Conservation (phyloP, 805 yeast genomes). For the Naumovozyma dairenensis region DNA sequence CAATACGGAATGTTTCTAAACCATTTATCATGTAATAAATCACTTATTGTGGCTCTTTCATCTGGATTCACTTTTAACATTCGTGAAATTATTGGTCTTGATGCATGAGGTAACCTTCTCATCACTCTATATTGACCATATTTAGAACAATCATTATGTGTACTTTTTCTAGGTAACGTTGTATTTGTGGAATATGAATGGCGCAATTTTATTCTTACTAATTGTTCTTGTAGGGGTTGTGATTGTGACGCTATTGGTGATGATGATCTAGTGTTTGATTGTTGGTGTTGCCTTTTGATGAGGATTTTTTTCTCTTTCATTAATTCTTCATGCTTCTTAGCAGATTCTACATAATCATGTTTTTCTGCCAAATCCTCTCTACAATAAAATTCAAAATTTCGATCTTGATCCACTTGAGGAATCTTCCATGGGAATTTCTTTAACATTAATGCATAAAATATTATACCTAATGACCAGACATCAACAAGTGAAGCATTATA, state of each 20-base stretch:
- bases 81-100: constrained; percentile 61
- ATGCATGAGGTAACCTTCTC: constrained; percentile 72
- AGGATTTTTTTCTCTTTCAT: constrained; percentile 35
- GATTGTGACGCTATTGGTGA: background rate
- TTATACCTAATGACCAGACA: constrained; percentile 77
- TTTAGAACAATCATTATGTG: constrained; percentile 40
- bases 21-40: constrained; percentile 63
- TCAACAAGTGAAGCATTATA: constrained; percentile 74
- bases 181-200: background rate
- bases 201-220: background rate
- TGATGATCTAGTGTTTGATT: background rate
- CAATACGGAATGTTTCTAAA: constrained; percentile 51
- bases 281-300: constrained; percentile 5
- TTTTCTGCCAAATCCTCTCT: constrained; percentile 54
- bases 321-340: constrained; percentile 56
- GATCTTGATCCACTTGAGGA: constrained; percentile 57
- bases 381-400: constrained; percentile 55
- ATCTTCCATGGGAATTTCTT: constrained; percentile 83
- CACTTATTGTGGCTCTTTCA: constrained; percentile 56
- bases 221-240: background rate
- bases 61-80: constrained; percentile 55
- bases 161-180: background rate
- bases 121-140: constrained; percentile 77
- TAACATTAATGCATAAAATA: constrained; percentile 77
- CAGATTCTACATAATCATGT: constrained; percentile 65